Conservation (phyloP, 495 filamentous ascomycete genomes). For the Bacidia rubella region DNA sequence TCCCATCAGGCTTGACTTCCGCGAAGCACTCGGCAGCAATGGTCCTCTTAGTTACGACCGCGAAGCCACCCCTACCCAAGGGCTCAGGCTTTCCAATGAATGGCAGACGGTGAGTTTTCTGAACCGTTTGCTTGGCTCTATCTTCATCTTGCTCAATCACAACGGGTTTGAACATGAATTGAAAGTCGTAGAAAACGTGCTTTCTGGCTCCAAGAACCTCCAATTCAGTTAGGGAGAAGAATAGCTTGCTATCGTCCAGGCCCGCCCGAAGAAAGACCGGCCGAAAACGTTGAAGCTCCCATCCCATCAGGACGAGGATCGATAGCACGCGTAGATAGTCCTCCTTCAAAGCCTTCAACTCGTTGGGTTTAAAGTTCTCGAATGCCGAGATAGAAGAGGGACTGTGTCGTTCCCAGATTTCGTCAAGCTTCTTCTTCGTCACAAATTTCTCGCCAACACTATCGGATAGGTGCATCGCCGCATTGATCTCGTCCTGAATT, state of each 20-base stretch:
- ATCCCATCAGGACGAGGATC: constrained; percentile 3
- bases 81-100: constrained; percentile 3
- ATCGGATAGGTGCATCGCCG: not conserved
- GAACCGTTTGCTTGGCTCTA: constrained; percentile 2
- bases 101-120: constrained; percentile 1
- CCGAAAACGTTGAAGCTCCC: constrained; percentile 8
- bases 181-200: not conserved
- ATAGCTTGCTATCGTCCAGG: not conserved
- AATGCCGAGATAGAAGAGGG: not conserved
- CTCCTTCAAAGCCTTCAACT: not conserved
- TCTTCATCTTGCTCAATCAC: not conserved
- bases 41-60: constrained; percentile 1
- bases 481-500: not conserved
- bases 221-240: not conserved
- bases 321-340: constrained; percentile 6
- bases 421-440: not conserved
- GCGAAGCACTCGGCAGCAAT: constrained; percentile 8
- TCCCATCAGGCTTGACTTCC: not conserved
- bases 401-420: not conserved
- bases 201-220: not conserved
- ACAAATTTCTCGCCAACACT: constrained; percentile 1
- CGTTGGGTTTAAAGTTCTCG: not conserved
- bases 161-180: constrained; percentile 9
- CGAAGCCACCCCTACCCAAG: constrained; percentile 8
- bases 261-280: constrained; percentile 2